Percentiles rank a stretch among this genome's conserved stretches.
Evolutionary conservation across 2,329 filamentous ascomycete species (phyloP).

Genomic region (Diaporthe longicolla): DNA sequence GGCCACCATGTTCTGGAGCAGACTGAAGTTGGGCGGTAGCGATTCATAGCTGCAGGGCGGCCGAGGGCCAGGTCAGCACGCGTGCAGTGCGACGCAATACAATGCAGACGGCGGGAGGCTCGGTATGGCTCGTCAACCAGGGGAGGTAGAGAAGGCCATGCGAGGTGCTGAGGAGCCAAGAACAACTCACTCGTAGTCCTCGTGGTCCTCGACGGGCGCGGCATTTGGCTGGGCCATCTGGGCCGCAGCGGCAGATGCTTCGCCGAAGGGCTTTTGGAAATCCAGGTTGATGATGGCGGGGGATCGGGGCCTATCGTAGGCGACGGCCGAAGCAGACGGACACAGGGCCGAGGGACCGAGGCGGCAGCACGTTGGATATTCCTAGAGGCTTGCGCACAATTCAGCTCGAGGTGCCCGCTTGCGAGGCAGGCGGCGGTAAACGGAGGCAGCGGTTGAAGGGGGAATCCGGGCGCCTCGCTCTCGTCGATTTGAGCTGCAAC

Average conservation of each 20-base stretch:
- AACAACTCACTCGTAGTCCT: slow-evolving; percentile 71
- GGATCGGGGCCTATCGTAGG: slow-evolving; percentile 42
- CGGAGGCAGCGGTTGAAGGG: not conserved
- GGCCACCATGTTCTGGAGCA: slow-evolving; percentile 94
- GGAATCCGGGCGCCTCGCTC: too few relatives aligned
- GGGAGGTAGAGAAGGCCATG: not conserved
- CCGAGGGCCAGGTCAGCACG: slow-evolving; percentile 43
- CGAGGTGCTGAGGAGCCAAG: not conserved
- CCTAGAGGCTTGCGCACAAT: slow-evolving; percentile 8
- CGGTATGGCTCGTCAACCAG: not conserved
- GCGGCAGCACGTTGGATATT: not conserved
- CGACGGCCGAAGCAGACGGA: slow-evolving; percentile 33
- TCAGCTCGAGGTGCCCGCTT: slow-evolving; percentile 25
- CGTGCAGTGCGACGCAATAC: not conserved
- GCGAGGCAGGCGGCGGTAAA: not conserved
- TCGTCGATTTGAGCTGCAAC: not conserved
- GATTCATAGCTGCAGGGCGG: slow-evolving; percentile 80
- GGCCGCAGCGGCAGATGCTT: slow-evolving; percentile 76
- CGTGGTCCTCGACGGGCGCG: slow-evolving; percentile 70
- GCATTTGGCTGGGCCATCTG: slow-evolving; percentile 78
- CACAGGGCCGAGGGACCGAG: not conserved
- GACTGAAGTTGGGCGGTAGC: slow-evolving; percentile 92
- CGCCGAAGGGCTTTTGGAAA: slow-evolving; percentile 73
- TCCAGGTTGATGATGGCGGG: slow-evolving; percentile 69
- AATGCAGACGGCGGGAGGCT: not conserved